Evolutionary conservation across 169 alveolate genomes (phyloP).

Genomic region (Cryptosporidium canis): DNA sequence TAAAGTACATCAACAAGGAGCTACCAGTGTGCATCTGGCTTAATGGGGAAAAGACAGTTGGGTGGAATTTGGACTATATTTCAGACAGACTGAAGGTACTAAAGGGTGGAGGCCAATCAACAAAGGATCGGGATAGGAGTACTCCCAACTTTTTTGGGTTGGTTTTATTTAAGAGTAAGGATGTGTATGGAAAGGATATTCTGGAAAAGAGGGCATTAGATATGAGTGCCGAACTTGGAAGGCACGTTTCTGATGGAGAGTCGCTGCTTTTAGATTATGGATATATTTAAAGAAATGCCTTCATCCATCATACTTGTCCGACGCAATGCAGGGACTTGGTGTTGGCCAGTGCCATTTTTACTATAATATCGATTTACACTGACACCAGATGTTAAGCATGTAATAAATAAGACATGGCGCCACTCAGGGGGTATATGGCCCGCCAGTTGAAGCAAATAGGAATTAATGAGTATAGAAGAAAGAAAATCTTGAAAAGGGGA

Average conservation of each 20-base stretch:
- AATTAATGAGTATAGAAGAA: not conserved
- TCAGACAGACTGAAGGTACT: not conserved
- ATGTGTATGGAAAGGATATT: not conserved
- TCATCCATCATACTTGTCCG: no score
- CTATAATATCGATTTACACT: not conserved
- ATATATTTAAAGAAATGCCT: not conserved
- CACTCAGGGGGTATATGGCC: not conserved
- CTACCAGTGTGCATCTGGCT: constrained; percentile 64
- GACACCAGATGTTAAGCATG: not conserved
- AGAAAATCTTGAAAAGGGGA: not conserved
- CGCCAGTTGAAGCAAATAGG: not conserved
- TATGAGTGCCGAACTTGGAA: not conserved
- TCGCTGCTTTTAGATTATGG: not conserved
- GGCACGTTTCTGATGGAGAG: constrained; percentile 16
- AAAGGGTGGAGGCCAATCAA: not conserved
- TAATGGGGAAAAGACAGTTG: constrained; percentile 44
- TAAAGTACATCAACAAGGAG: not conserved
- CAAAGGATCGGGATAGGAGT: not conserved
- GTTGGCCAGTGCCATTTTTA: no score
- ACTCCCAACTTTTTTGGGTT: not conserved
- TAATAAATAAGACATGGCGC: constrained; percentile 25
- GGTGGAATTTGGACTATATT: constrained; percentile 68
- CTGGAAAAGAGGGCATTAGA: not conserved
- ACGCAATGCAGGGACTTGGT: no score
- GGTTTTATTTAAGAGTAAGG: not conserved